Base-by-base conservation (phyloP, 768 basidiomycete species). In the Leucocoprinus birnbaumii region DNA sequence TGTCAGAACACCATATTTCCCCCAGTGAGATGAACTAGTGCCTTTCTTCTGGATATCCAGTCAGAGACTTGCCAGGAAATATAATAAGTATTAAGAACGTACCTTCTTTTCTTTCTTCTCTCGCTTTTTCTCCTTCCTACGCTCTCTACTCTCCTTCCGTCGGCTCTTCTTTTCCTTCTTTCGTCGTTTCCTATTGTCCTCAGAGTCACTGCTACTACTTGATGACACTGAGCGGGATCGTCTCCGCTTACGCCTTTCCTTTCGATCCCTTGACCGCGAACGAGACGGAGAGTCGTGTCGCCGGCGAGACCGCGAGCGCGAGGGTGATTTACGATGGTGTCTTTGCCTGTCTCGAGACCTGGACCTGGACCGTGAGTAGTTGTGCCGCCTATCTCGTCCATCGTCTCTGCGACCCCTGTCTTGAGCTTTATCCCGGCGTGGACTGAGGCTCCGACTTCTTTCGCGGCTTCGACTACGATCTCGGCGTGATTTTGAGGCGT, bases 1-100 rank as follows among this genome's bases (percentile, higher is more conserved):
- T 26, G 80, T 80, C 54, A 97, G 93, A 52, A 91, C 80, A 2
- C 94, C 94, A 68, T 89, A 87, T 69, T 91, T 93, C 14, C 94
- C 94, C 93, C 93, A 97, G 60, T 92, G 86, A 16, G 83, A 74
- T 9, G 80, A 80, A 24, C 73, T 71, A 18, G 73, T 74, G 9
- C 76, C 77, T 60, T 83, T 82, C 68, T 85, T 85, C 72, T 86
- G 47, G 51, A 44, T 11, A 47, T 22, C 10, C n/a, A n/a, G n/a
- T n/a, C n/a, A n/a, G n/a, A n/a, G n/a, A n/a, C n/a, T n/a, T n/a
- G n/a, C n/a, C n/a, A n/a, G n/a, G n/a, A n/a, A n/a, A n/a, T n/a
- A n/a, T n/a, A n/a, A n/a, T n/a, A n/a, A n/a, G n/a, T n/a, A n/a
- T n/a, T n/a, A n/a, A 6, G 7, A 43, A 38, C 38, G 4, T 42